Percentiles rank a stretch among this genome's conserved stretches.
Conservation (phyloP, 768 basidiomycete genomes). For the Rhodotorula kratochvilovae region DNA sequence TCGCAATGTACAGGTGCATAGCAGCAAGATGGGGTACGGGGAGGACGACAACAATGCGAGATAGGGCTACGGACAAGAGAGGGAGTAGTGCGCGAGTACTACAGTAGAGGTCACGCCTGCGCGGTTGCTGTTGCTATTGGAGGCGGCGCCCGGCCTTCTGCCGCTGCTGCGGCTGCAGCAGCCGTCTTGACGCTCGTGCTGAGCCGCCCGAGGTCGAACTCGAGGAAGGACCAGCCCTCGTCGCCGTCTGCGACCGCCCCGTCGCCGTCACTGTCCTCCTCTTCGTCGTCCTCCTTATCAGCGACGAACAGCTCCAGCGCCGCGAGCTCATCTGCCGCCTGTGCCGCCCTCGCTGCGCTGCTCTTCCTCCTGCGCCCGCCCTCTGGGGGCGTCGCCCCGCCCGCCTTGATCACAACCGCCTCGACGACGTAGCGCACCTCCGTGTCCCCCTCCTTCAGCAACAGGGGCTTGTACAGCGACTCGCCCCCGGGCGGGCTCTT, state of each 20-base stretch:
- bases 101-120: no score
- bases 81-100: neutral
- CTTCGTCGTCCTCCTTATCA: neutral
- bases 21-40: no score
- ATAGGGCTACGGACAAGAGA: neutral
- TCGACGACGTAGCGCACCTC: conserved; percentile 17
- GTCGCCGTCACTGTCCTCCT: neutral
- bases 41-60: neutral
- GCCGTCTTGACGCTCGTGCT: conserved; percentile 3
- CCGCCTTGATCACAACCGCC: conserved; percentile 9
- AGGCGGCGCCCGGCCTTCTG: neutral
- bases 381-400: neutral
- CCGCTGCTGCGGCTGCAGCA: conserved; percentile 1
- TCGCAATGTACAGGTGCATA: neutral
- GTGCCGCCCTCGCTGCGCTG: neutral
- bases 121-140: neutral
- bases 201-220: conserved; percentile 15
- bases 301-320: neutral
- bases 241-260: neutral
- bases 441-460: neutral
- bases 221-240: conserved; percentile 22
- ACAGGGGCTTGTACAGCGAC: neutral
- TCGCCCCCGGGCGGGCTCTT: neutral
- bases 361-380: neutral
- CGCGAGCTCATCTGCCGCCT: neutral